Base-by-base conservation (phyloP, 1,139 yeast species). In the Diutina mesorugosa region DNA sequence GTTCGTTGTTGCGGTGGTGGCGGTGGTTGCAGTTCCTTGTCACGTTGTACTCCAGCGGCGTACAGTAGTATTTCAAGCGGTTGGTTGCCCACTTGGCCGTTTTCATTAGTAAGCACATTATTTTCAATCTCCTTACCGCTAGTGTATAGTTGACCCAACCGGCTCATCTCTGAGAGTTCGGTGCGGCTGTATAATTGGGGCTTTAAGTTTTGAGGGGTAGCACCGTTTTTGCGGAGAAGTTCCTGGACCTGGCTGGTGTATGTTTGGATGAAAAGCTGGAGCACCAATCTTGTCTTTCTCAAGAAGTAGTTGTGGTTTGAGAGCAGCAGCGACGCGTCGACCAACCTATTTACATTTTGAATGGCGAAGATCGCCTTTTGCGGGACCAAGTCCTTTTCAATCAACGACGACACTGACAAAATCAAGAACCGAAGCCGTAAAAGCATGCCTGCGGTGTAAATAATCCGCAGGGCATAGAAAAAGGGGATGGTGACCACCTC, bases 401-500 rank as follows among this genome's bases (percentile, higher is more conserved):
- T 74, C 58, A 79, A 75, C 41, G 78, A 73, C 1, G 87, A 85
- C 14, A 82, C 71, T 6, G 84, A 77, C 47, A 84, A 66, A 18
- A 80, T 76, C 57, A 83, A 69, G 61, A 78, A 83, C 46, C 90
- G 70, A 55, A 85, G 70, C 59, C 88, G 74, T 56, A 85, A 69
- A 16, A 86, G 69, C 74, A 84, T 80, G 10, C 90, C 88, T 0
- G 84, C 83, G 2, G 88, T 82, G 65, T 84, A 86, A 55, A 86
- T 78, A 56, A 87, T 70, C 62, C 95, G 72, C 1, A 90, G 77
- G 57, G 80, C 79, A 61, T 81, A 81, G 59, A 83, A 77, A 58
- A 85, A 71, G 2, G 95, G 95, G 55, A 83, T 71, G 3, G 76
- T 68, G 0, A 86, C 80, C 48, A 85, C 69, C 38, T 73, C 71